Evolutionary conservation across 2,329 filamentous ascomycete genomes (phyloP), one percentile per base, ranked within the genome.

Genomic region (Paracorniculantispora psalliotae): DNA sequence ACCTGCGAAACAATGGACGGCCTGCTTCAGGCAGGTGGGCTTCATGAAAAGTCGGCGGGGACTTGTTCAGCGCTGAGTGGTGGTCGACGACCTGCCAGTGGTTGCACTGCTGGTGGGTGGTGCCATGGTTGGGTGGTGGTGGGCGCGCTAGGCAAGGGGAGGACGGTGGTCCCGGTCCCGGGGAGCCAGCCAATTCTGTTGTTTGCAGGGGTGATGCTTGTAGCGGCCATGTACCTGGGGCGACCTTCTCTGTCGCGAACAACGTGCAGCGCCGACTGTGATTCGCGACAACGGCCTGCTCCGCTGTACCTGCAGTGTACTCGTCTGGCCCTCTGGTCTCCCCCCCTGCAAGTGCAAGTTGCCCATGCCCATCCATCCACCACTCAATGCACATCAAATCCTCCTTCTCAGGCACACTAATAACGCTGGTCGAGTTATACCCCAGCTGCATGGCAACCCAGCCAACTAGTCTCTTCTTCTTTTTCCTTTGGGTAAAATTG

Each of bases 381-480:
- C 37, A 26, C 49, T 39, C 49, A 25, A 33, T 52, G 30, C 49
- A 41, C 21, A 26, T 44, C 51, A 26, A 48, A 17, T 30, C 35
- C 39, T 44, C 37, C 37, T 41, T 37, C 5, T 19, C 41, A 46
- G 25, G 39, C 41, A 54, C 51, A 43, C 51, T 41, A 44, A 21
- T 25, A n/a, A 26, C 41, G 17, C 17, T 21, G 23, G 19, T 39
- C 51, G 50, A 49, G 64, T n/a, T 65, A 55, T 61, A 50, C 23
- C 61, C 56, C 17, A 64, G 52, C 50, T 69, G 67, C 25, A 68
- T 51, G 23, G 49, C 35, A 52, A 26, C 49, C 49, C 49, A 52
- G 33, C 35, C 15, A 35, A n/a, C n/a, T n/a, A n/a, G n/a, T n/a
- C n/a, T 39, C 33, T 33, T 35, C 19, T 21, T n/a, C 23, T 28